A percentile compares a stretch with the other conserved stretches of the same genome.
Evolutionary conservation across 352 stramenopile species (phyloP).

Genomic region (Pythium guiyangense): DNA sequence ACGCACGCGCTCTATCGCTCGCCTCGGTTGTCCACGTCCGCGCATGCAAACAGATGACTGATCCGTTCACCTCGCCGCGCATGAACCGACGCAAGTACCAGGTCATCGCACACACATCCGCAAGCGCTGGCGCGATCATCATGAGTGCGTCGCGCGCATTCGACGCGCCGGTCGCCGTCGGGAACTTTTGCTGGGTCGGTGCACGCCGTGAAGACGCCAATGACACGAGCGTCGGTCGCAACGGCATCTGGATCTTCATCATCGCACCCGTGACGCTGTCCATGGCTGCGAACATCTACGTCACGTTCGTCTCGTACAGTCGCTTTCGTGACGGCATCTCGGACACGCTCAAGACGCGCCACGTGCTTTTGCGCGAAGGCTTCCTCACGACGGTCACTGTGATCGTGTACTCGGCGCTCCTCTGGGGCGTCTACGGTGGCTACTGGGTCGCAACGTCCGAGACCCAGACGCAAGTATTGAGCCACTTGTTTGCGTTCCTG

Average conservation of each 20-base stretch:
- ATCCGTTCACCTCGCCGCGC: slow-evolving; percentile 71
- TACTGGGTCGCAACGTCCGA: slow-evolving; percentile 49
- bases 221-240: slow-evolving; percentile 20
- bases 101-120: slow-evolving; percentile 36
- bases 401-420: slow-evolving; percentile 57
- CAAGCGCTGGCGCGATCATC: slow-evolving; percentile 32
- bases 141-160: slow-evolving; percentile 54
- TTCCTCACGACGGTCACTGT: slow-evolving; percentile 70
- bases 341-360: slow-evolving; percentile 49
- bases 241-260: slow-evolving; percentile 71
- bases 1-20: too few relatives aligned
- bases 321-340: slow-evolving; percentile 60
- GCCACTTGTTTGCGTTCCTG: slow-evolving; percentile 58
- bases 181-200: slow-evolving; percentile 73
- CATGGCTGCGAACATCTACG: slow-evolving; percentile 59
- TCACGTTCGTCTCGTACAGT: slow-evolving; percentile 54
- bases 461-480: slow-evolving; percentile 31
- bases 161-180: slow-evolving; percentile 49
- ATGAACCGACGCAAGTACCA: slow-evolving; percentile 69
- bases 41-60: slow-evolving; percentile 74
- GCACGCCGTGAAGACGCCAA: slow-evolving; percentile 34
- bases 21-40: too few relatives aligned
- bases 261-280: slow-evolving; percentile 43
- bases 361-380: slow-evolving; percentile 55
- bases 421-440: slow-evolving; percentile 60